Percentiles rank a stretch among this genome's conserved stretches.
Evolutionary conservation across 306 rosid genomes (phyloP).

Genomic region (Vigna hirtella): DNA sequence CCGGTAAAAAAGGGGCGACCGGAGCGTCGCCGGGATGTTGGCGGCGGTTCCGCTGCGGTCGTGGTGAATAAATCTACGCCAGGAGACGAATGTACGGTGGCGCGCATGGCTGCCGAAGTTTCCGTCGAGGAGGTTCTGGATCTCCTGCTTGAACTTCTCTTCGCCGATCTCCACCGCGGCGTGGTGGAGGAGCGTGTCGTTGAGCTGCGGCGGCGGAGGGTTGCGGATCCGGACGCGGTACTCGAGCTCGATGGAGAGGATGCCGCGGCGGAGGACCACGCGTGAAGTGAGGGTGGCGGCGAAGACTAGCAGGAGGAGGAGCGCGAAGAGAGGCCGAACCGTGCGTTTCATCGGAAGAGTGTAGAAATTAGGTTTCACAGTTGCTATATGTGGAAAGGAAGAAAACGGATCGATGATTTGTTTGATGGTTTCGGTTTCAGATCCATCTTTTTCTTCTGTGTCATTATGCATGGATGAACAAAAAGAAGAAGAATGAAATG

Average conservation of each 20-base stretch:
- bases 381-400: slow-evolving; percentile 56
- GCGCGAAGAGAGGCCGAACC: slow-evolving; percentile 69
- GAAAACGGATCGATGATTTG: slow-evolving; percentile 46
- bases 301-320: slow-evolving; percentile 65
- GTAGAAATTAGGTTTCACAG: slow-evolving; percentile 34
- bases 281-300: slow-evolving; percentile 67
- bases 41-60: slow-evolving; percentile 42
- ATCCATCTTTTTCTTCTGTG: slow-evolving; percentile 57
- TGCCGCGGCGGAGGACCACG: slow-evolving; percentile 53
- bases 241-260: slow-evolving; percentile 61
- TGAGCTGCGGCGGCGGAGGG: slow-evolving; percentile 50
- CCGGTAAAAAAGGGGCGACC: slow-evolving; percentile 82
- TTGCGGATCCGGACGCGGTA: slow-evolving; percentile 43
- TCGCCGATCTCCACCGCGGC: slow-evolving; percentile 72
- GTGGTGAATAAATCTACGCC: slow-evolving; percentile 74
- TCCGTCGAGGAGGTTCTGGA: slow-evolving; percentile 78
- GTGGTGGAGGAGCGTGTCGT: slow-evolving; percentile 70
- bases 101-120: slow-evolving; percentile 73
- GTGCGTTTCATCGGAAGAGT: slow-evolving; percentile 71
- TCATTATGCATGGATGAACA: slow-evolving; percentile 56
- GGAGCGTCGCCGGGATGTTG: slow-evolving; percentile 53
- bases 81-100: slow-evolving; percentile 69
- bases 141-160: slow-evolving; percentile 62
- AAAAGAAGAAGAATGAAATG: not conserved
- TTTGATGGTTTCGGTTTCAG: slow-evolving; percentile 50